Percentiles rank a stretch among this genome's conserved stretches.
Evolutionary conservation across 148 eudicot species (phyloP).

Genomic region (Oxyria digyna): DNA sequence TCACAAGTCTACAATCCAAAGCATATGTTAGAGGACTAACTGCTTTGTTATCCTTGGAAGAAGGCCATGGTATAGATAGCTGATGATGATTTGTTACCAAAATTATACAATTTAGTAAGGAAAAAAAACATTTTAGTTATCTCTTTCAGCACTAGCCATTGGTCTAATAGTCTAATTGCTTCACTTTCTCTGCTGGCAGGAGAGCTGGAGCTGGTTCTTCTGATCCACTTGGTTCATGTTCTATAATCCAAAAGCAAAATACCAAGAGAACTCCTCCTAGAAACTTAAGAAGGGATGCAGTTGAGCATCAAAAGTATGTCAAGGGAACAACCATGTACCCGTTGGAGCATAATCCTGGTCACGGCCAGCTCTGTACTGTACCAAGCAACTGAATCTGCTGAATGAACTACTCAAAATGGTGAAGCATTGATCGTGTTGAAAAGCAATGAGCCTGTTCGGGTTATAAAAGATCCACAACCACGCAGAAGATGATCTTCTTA

Average conservation of each 20-base stretch:
- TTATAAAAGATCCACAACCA: background rate
- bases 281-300: conserved; percentile 43
- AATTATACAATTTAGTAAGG: background rate
- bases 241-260: conserved; percentile 46
- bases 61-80: background rate
- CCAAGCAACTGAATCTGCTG: conserved; percentile 21
- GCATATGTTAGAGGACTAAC: background rate
- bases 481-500: background rate
- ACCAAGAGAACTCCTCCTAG: conserved; percentile 16
- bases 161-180: background rate
- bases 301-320: conserved; percentile 61
- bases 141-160: background rate
- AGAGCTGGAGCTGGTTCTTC: conserved; percentile 78
- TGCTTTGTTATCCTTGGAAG: background rate
- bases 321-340: conserved; percentile 75
- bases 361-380: conserved; percentile 68
- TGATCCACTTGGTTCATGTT: conserved; percentile 57
- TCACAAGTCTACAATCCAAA: background rate
- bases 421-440: background rate
- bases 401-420: background rate
- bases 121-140: background rate
- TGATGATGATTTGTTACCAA: background rate
- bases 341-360: conserved; percentile 69
- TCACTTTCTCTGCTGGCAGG: conserved; percentile 25
- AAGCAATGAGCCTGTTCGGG: background rate